Percentiles rank a stretch among this genome's conserved stretches.
phyloP scores from a whole-genome alignment of 116 monocot genomes.

The Iris pallida region DNA sequence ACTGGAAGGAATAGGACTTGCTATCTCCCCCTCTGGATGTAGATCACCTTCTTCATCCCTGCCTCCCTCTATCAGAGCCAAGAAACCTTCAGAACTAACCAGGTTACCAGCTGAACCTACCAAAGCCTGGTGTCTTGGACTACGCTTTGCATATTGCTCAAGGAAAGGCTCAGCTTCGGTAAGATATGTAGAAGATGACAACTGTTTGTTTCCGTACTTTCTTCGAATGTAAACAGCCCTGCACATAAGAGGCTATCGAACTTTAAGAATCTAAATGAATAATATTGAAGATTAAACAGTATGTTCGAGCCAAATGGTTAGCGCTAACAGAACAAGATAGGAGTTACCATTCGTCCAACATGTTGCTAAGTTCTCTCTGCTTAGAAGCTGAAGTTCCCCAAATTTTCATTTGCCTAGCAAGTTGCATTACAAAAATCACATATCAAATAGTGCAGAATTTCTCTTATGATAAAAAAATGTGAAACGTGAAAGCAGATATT shows the following conservation, averaged over 20 bases:
- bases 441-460: no score
- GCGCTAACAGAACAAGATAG: slow-evolving; percentile 10
- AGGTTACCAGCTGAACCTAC: slow-evolving; percentile 89
- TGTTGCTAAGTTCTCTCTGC: slow-evolving; percentile 77
- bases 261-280: slow-evolving; percentile 2
- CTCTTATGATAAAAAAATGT: no score
- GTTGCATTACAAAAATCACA: no score
- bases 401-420: slow-evolving; percentile 81
- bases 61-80: slow-evolving; percentile 60
- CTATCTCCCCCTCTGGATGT: slow-evolving; percentile 38
- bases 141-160: slow-evolving; percentile 82
- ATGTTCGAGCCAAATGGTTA: neutral
- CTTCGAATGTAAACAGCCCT: slow-evolving; percentile 94
- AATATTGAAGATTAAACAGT: neutral
- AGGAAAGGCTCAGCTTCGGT: slow-evolving; percentile 97
- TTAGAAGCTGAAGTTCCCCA: slow-evolving; percentile 89
- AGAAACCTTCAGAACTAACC: slow-evolving; percentile 69
- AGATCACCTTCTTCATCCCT: slow-evolving; percentile 98
- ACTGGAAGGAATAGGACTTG: slow-evolving; percentile 19
- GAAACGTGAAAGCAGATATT: no score
- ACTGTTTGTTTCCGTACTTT: slow-evolving; percentile 77
- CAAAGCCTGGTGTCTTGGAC: slow-evolving; percentile 68
- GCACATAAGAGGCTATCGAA: slow-evolving; percentile 4
- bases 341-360: slow-evolving; percentile 95
- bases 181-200: slow-evolving; percentile 78